Evolutionary conservation across 768 basidiomycete species (phyloP).

Genomic region (Gymnopilus dilepis): DNA sequence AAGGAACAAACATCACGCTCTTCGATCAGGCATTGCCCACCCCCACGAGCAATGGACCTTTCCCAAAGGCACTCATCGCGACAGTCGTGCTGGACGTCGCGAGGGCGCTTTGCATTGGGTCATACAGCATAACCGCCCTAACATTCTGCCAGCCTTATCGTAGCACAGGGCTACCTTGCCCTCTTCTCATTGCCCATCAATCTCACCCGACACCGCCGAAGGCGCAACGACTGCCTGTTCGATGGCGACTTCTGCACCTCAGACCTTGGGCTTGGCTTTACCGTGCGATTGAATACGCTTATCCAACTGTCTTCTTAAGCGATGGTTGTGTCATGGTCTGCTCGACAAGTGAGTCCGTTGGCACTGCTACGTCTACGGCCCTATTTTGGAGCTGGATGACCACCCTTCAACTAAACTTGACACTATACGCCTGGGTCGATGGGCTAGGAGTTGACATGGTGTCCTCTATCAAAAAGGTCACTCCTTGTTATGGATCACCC

Average conservation of each 20-base stretch:
- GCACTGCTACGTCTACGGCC: background rate
- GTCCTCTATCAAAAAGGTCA: constrained; percentile 5
- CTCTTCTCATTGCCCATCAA: background rate
- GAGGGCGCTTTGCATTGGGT: background rate
- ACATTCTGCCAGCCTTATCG: background rate
- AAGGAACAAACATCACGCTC: no score
- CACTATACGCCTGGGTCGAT: constrained; percentile 1
- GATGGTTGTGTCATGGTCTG: background rate
- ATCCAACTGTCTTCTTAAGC: background rate
- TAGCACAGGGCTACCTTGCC: background rate
- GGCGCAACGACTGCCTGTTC: background rate
- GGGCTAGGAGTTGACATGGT: constrained; percentile 14
- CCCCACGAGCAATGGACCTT: no score
- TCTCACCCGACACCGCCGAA: background rate
- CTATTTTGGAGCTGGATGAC: background rate
- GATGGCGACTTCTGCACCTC: background rate
- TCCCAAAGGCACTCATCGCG: background rate
- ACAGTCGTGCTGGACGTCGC: background rate
- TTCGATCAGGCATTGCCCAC: no score
- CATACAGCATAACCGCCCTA: background rate
- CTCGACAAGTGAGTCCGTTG: background rate
- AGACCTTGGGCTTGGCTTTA: background rate
- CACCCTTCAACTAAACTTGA: background rate
- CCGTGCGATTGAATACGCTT: background rate
- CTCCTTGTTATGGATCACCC: no score